A percentile compares a stretch with the other conserved stretches of the same genome.
Evolutionary conservation across 1,284 basidiomycete species (phyloP).

Genomic region (Neonothopanus nambi): DNA sequence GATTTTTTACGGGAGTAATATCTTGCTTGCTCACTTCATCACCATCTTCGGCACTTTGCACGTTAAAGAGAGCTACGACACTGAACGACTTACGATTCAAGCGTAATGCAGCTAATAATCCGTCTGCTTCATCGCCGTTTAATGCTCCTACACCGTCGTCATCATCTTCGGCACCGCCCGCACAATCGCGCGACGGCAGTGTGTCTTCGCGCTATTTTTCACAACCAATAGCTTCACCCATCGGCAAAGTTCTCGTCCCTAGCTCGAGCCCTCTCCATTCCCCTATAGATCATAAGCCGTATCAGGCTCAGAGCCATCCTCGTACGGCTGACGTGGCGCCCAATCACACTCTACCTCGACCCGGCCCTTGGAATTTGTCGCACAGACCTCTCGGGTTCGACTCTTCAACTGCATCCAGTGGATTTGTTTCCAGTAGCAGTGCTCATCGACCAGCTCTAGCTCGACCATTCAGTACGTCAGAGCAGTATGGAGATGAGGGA

Average conservation of each 20-base stretch:
- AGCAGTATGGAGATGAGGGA: conserved; percentile 48
- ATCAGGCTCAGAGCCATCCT: conserved; percentile 37
- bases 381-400: conserved; percentile 41
- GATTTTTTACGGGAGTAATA: background rate
- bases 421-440: conserved; percentile 47
- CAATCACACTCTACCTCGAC: conserved; percentile 36
- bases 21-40: conserved; percentile 20
- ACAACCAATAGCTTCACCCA: conserved; percentile 29
- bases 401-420: conserved; percentile 60
- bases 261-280: conserved; percentile 64
- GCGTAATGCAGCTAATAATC: conserved; percentile 36
- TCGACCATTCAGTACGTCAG: conserved; percentile 39
- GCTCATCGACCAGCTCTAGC: conserved; percentile 50
- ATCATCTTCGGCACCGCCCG: conserved; percentile 27
- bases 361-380: conserved; percentile 39
- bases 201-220: conserved; percentile 45
- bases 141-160: conserved; percentile 19
- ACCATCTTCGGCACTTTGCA: conserved; percentile 18
- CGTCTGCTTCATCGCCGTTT: background rate
- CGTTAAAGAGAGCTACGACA: conserved; percentile 47
- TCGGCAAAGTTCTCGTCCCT: conserved; percentile 66
- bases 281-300: conserved; percentile 36
- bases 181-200: conserved; percentile 60
- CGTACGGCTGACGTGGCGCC: conserved; percentile 43
- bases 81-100: conserved; percentile 62